Evolutionary conservation across 2,329 filamentous ascomycete genomes (phyloP).

Genomic region (Diplodia mutila): DNA sequence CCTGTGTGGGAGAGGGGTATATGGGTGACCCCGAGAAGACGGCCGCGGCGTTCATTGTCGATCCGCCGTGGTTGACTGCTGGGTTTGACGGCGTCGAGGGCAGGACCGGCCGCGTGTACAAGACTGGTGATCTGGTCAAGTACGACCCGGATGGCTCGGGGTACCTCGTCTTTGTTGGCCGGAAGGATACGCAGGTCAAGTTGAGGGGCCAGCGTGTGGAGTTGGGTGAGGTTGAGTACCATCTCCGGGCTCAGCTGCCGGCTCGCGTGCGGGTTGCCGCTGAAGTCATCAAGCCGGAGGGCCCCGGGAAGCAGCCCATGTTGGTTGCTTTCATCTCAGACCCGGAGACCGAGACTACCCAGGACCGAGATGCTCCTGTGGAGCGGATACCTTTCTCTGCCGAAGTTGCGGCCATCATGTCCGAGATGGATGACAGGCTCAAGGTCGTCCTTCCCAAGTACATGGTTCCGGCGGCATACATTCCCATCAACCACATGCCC

Average conservation of each 20-base stretch:
- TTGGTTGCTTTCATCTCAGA: constrained; percentile 55
- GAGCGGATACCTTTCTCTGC: constrained; percentile 41
- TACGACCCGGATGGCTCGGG: constrained; percentile 56
- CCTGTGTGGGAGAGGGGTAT: constrained; percentile 79
- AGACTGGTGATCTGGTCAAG: constrained; percentile 40
- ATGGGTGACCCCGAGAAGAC: constrained; percentile 81
- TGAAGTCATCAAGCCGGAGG: constrained; percentile 50
- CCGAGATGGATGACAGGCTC: constrained; percentile 52
- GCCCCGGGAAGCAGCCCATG: constrained; percentile 38
- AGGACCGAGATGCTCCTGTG: constrained; percentile 23
- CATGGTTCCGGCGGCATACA: constrained; percentile 50
- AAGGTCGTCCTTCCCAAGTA: constrained; percentile 34
- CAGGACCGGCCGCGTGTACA: constrained; percentile 32
- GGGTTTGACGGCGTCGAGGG: constrained; percentile 55
- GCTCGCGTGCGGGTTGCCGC: constrained; percentile 55
- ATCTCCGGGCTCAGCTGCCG: constrained; percentile 67
- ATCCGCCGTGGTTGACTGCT: constrained; percentile 41
- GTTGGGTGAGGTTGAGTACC: constrained; percentile 45
- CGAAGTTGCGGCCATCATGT: constrained; percentile 67
- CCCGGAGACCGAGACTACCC: constrained; percentile 51
- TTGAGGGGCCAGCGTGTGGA: constrained; percentile 45
- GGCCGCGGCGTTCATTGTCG: constrained; percentile 68
- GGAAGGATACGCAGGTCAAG: constrained; percentile 55
- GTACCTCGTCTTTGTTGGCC: constrained; percentile 59
- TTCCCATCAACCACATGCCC: constrained; percentile 50